These are phyloP conservation scores for Flammula alnicola DNA, from an alignment of 1,284 basidiomycete genomes.

Conservation along the genomic window DNA sequence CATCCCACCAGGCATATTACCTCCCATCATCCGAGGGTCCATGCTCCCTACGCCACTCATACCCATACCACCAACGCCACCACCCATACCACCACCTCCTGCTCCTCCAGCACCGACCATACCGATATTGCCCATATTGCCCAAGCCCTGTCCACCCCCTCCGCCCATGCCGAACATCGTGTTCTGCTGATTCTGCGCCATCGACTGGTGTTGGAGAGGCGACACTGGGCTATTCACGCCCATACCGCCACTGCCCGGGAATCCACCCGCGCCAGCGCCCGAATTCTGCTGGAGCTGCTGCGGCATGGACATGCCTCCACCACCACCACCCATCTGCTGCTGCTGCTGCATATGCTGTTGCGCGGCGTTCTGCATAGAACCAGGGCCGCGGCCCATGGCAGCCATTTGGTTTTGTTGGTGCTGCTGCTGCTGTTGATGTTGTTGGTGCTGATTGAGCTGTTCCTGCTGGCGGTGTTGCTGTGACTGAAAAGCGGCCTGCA, in stretches of 20 bases:
- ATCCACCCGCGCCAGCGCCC: slow-evolving; percentile 9
- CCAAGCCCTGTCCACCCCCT: slow-evolving; percentile 22
- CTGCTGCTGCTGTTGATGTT: slow-evolving; percentile 25
- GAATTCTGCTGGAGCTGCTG: slow-evolving; percentile 19
- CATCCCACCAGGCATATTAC: slow-evolving; percentile 20
- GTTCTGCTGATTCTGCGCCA: slow-evolving; percentile 24
- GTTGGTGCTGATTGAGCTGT: slow-evolving; percentile 20
- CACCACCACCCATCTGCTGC: slow-evolving; percentile 26
- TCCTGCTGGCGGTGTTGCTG: neutral
- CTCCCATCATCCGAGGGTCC: slow-evolving; percentile 31
- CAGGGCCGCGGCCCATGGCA: slow-evolving; percentile 18
- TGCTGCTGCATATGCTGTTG: slow-evolving; percentile 14
- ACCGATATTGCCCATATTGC: slow-evolving; percentile 1
- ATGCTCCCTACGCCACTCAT: no score
- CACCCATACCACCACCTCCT: slow-evolving; percentile 19
- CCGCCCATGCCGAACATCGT: slow-evolving; percentile 29
- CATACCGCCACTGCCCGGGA: slow-evolving; percentile 11
- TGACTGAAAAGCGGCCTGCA: neutral
- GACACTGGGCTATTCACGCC: slow-evolving; percentile 30
- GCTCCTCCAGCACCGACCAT: slow-evolving; percentile 2
- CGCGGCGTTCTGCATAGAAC: slow-evolving; percentile 7
- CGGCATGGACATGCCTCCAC: slow-evolving; percentile 23
- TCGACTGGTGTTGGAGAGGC: slow-evolving; percentile 32
- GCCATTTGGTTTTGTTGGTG: slow-evolving; percentile 23
- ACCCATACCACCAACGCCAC: slow-evolving; percentile 25